Conservation (phyloP, 108 stramenopile species). For the Nitzschia sp. region DNA sequence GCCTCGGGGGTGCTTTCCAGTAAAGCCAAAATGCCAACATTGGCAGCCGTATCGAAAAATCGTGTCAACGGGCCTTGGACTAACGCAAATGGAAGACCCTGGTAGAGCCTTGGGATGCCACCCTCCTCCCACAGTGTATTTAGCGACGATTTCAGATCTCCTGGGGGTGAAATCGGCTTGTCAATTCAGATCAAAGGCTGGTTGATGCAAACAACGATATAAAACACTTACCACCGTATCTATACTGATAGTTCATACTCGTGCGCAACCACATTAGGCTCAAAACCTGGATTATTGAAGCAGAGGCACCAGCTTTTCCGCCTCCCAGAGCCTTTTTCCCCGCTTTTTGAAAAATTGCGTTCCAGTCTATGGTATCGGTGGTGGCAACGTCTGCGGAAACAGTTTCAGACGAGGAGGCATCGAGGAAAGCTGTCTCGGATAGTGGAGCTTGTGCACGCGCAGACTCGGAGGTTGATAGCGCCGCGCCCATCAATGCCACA, state of each 20-base stretch:
- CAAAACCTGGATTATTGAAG: slow-evolving; percentile 86
- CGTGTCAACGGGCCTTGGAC: slow-evolving; percentile 90
- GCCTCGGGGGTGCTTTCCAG: slow-evolving; percentile 70
- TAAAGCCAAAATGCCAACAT: slow-evolving; percentile 89
- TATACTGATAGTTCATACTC: slow-evolving; percentile 88
- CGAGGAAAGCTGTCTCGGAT: too few species aligned
- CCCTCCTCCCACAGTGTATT: slow-evolving; percentile 86
- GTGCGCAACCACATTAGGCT: slow-evolving; percentile 99
- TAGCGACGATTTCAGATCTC: slow-evolving; percentile 58
- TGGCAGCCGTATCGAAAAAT: slow-evolving; percentile 97
- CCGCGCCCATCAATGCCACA: too few species aligned
- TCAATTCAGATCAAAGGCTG: too few species aligned
- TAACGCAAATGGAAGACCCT: slow-evolving; percentile 91
- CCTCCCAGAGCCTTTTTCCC: slow-evolving; percentile 81
- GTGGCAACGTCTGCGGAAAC: background rate
- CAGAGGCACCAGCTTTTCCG: slow-evolving; percentile 89
- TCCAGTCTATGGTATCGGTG: slow-evolving; percentile 39
- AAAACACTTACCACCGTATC: too few species aligned
- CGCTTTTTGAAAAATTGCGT: slow-evolving; percentile 57
- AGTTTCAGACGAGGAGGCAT: background rate
- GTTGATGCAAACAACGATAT: too few species aligned
- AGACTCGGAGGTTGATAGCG: too few species aligned
- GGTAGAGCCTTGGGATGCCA: slow-evolving; percentile 89
- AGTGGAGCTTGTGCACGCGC: too few species aligned
- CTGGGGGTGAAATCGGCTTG: too few species aligned